Evolutionary conservation across 306 rosid species (phyloP), one percentile per base, ranked within the genome.

Genomic region (Cotoneaster glaucophyllus): DNA sequence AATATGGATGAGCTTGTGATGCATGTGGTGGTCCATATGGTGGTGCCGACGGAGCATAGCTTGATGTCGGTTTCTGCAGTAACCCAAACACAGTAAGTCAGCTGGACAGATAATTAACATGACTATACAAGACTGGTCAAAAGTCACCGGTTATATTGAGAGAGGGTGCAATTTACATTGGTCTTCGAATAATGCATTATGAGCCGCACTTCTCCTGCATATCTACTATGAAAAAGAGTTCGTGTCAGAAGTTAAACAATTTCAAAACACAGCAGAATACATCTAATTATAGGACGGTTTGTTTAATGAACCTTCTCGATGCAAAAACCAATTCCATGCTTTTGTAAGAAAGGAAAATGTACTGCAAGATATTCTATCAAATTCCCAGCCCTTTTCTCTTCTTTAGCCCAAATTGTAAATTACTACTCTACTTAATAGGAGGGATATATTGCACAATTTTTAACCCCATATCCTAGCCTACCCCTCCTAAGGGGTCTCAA

Each of bases 11-110:
- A 77, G 45, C 28, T 12, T 76, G 69, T 24, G 84, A 83, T 15
- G 74, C 43, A 48, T 82, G 26, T 21, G 87, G 77, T 41, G 79
- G 74, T 41, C 21, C 79, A 65, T 85, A 90, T 6, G 91, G 88
- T 3, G 93, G 90, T 26, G 88, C 96, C 4, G 91, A 86, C 1
- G 90, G 87, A 68, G 83, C 69, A 65, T 74, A 84, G 79, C 59
- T 74, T 72, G 87, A 50, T 14, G 59, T 43, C 7, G 71, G 79
- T 78, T 78, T 82, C 90, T 87, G 86, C 77, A 82, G 74, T 44
- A 57, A 65, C 54, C 37, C 67, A 58, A 76, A 64, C 4, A 17
- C 54, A 69, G 32, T 25, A 70, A 32, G 56, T 73, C 63, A 81
- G 74, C 34, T 22, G 7, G 25, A 22, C 21, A 41, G 41, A 29